phyloP scores from a whole-genome alignment of 768 basidiomycete genomes.

The Mycena olivaceomarginata region DNA sequence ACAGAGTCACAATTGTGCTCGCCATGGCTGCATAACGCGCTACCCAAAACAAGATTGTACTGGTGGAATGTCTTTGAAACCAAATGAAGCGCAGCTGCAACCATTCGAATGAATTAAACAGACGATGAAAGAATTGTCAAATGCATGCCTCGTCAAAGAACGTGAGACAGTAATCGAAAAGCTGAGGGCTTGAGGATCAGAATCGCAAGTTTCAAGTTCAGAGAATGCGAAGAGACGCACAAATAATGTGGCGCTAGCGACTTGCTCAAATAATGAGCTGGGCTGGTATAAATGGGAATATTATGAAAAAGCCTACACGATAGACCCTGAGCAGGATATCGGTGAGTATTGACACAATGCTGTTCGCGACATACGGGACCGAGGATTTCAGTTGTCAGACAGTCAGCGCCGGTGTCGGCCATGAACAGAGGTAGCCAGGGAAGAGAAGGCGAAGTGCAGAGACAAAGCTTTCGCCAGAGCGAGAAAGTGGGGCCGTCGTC shows the following conservation, averaged over 20 bases:
- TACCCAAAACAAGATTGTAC: slow-evolving; percentile 28
- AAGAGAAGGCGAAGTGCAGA: background rate
- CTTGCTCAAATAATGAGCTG: slow-evolving; percentile 6
- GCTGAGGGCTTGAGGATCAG: slow-evolving; percentile 2
- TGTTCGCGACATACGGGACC: slow-evolving; percentile 2
- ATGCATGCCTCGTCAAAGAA: slow-evolving; percentile 29
- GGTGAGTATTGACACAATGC: background rate
- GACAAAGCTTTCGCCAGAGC: background rate
- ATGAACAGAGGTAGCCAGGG: background rate
- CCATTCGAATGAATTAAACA: background rate
- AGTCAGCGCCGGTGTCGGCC: background rate
- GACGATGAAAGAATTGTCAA: background rate
- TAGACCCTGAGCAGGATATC: background rate
- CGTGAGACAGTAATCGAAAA: slow-evolving; percentile 36
- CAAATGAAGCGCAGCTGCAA: slow-evolving; percentile 28
- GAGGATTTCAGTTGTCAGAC: background rate
- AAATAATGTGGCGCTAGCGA: slow-evolving; percentile 36
- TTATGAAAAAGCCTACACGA: slow-evolving; percentile 15
- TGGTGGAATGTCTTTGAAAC: slow-evolving; percentile 24
- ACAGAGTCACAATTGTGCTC: slow-evolving; percentile 30
- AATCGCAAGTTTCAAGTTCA: background rate
- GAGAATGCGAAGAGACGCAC: slow-evolving; percentile 4
- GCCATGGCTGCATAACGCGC: slow-evolving; percentile 35
- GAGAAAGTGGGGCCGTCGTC: background rate
- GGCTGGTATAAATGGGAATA: background rate